Evolutionary conservation across 2,329 filamentous ascomycete species (phyloP).

Genomic region (Lojkania enalia): DNA sequence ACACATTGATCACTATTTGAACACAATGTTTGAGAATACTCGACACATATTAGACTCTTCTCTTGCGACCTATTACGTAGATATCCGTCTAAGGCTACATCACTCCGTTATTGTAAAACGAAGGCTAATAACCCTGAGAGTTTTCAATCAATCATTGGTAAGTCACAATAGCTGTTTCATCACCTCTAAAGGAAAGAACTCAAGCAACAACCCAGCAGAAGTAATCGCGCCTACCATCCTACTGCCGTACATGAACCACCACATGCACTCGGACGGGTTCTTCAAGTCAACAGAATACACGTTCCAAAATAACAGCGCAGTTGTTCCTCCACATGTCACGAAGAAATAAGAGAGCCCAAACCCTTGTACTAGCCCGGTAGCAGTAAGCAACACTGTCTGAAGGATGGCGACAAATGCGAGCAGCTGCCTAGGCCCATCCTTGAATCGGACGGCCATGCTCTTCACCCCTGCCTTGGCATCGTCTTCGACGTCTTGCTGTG

Average conservation of each 20-base stretch:
- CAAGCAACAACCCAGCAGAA: no score
- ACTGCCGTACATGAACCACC: constrained; percentile 5
- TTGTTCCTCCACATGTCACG: constrained; percentile 1
- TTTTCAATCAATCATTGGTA: no score
- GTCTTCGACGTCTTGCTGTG: constrained; percentile 41
- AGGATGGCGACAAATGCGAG: background rate
- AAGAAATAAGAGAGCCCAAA: constrained; percentile 3
- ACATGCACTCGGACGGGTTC: constrained; percentile 1
- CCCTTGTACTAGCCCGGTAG: background rate
- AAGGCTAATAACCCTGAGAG: no score
- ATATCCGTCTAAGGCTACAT: no score
- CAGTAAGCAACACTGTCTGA: background rate
- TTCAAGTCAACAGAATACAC: constrained; percentile 1
- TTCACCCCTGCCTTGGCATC: constrained; percentile 41
- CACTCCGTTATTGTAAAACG: no score
- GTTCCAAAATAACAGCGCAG: background rate
- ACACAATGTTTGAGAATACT: no score
- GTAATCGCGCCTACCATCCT: no score
- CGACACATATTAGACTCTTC: no score
- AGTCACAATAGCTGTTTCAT: no score
- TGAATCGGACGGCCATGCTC: constrained; percentile 8
- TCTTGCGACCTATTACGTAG: no score
- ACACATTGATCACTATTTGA: no score
- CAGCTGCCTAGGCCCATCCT: background rate
- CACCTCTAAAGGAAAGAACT: no score